Percentiles rank a stretch among this genome's conserved stretches.
phyloP scores from a whole-genome alignment of 2,329 filamentous ascomycete species.

The Daldinia eschscholtzii region DNA sequence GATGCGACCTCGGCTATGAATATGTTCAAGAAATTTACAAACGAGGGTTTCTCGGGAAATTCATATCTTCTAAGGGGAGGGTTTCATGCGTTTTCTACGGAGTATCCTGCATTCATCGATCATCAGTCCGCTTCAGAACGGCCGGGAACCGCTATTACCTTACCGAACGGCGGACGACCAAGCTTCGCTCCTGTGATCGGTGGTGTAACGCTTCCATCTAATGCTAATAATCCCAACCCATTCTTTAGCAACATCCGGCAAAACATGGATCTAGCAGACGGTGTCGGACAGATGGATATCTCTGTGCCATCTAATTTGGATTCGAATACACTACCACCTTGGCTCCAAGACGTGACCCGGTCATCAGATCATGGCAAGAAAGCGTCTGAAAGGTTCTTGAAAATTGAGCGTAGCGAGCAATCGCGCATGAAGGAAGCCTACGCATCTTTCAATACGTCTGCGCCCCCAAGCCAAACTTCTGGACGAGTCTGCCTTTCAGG shows the following conservation, averaged over 20 bases:
- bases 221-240: conserved; percentile 79
- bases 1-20: conserved; percentile 86
- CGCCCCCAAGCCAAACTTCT: conserved; percentile 48
- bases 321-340: conserved; percentile 73
- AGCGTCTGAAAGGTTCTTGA: conserved; percentile 85
- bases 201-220: conserved; percentile 83
- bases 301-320: conserved; percentile 61
- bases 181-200: conserved; percentile 83
- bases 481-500: conserved; percentile 80
- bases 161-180: conserved; percentile 60
- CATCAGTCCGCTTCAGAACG: conserved; percentile 61
- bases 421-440: conserved; percentile 89
- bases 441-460: conserved; percentile 61
- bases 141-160: conserved; percentile 61
- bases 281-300: conserved; percentile 85
- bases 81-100: conserved; percentile 78
- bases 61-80: conserved; percentile 85
- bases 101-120: conserved; percentile 76
- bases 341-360: conserved; percentile 79
- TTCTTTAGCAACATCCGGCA: conserved; percentile 98
- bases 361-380: conserved; percentile 79
- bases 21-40: conserved; percentile 92
- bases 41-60: conserved; percentile 82
- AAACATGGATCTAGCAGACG: conserved; percentile 93
- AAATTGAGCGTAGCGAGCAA: conserved; percentile 87